Evolutionary conservation across 2,329 filamentous ascomycete species (phyloP).

Genomic region (Scytalidium sp.): DNA sequence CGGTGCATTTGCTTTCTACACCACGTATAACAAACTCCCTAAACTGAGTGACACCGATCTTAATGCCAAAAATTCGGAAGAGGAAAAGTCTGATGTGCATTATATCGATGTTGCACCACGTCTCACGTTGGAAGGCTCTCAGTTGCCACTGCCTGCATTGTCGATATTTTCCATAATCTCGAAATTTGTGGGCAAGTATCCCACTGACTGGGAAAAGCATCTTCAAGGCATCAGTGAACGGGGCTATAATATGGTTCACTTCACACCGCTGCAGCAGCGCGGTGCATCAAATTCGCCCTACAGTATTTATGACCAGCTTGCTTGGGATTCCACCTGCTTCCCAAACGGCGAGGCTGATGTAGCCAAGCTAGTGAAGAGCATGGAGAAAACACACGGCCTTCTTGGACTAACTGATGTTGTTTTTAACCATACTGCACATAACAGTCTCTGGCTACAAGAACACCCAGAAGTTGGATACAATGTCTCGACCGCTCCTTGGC

Average conservation of each 20-base stretch:
- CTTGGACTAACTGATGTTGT: conserved; percentile 94
- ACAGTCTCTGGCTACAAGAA: conserved; percentile 89
- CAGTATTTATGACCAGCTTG: conserved; percentile 89
- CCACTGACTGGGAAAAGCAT: conserved; percentile 86
- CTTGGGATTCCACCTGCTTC: conserved; percentile 80
- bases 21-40: conserved; percentile 85
- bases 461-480: conserved; percentile 97
- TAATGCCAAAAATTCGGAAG: conserved; percentile 43
- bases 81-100: conserved; percentile 71
- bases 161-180: conserved; percentile 93
- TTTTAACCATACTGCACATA: conserved; percentile 96
- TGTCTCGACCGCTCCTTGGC: conserved; percentile 79
- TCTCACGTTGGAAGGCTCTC: conserved; percentile 69
- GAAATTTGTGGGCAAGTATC: conserved; percentile 96
- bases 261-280: conserved; percentile 87
- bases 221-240: conserved; percentile 82
- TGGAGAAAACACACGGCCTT: conserved; percentile 82
- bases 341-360: conserved; percentile 83
- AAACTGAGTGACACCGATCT: conserved; percentile 50
- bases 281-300: conserved; percentile 95
- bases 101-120: conserved; percentile 93
- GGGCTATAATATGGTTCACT: conserved; percentile 99
- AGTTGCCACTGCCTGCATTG: conserved; percentile 79
- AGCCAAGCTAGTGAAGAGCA: conserved; percentile 68
- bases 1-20: conserved; percentile 92